A percentile compares a stretch with the other conserved stretches of the same genome.
Conservation (phyloP, 2,329 filamentous ascomycete genomes). For the Microcyclospora pomicola region DNA sequence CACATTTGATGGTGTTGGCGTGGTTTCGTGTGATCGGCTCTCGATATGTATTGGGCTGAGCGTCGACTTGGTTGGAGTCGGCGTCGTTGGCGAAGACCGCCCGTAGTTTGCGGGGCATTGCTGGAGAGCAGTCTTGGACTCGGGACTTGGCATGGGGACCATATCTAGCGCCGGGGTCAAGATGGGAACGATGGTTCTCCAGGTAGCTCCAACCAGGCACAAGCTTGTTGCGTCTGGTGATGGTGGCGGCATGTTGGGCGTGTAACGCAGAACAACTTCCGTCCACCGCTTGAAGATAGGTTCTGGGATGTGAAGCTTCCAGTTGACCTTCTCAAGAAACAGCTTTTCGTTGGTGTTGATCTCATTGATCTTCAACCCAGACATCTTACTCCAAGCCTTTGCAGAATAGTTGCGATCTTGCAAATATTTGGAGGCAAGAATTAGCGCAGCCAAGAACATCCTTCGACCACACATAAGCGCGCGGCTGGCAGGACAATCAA, state of each 20-base stretch:
- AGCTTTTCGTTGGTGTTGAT: slow-evolving; percentile 96
- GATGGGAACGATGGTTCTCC: slow-evolving; percentile 38
- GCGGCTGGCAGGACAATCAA: slow-evolving; percentile 56
- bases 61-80: slow-evolving; percentile 10
- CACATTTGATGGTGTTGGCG: slow-evolving; percentile 28
- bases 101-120: slow-evolving; percentile 6
- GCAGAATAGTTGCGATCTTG: slow-evolving; percentile 97
- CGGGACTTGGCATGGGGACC: slow-evolving; percentile 11
- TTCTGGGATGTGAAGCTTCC: slow-evolving; percentile 89
- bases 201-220: slow-evolving; percentile 14
- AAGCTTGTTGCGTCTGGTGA: slow-evolving; percentile 7
- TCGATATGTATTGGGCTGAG: slow-evolving; percentile 8
- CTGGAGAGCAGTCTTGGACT: background rate
- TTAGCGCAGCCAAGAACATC: slow-evolving; percentile 92
- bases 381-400: slow-evolving; percentile 97
- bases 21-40: slow-evolving; percentile 28
- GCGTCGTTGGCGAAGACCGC: slow-evolving; percentile 12
- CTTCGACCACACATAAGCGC: slow-evolving; percentile 89
- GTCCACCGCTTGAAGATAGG: slow-evolving; percentile 85
- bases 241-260: slow-evolving; percentile 37
- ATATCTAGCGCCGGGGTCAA: slow-evolving; percentile 45
- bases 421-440: slow-evolving; percentile 92
- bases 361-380: slow-evolving; percentile 79
- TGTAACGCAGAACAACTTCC: slow-evolving; percentile 76
- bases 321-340: slow-evolving; percentile 79